These are phyloP conservation scores for Starmerella stigmatis DNA, from an alignment of 805 yeast species.

Conservation along the genomic window DNA sequence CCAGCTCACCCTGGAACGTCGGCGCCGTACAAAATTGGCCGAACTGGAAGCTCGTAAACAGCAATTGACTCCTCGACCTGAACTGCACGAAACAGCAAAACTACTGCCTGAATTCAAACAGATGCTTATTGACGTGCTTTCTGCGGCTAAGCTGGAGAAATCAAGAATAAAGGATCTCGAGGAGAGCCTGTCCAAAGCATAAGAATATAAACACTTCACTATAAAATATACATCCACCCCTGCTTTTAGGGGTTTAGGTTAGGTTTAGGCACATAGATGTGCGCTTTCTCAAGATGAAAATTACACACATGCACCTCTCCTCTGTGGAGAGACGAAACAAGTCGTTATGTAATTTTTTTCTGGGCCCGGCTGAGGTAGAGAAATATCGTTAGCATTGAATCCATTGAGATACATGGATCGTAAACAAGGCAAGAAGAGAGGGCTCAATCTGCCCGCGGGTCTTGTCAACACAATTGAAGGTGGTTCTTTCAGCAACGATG, in stretches of 20 bases:
- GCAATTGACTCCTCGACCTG: constrained; percentile 26
- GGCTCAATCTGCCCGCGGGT: constrained; percentile 19
- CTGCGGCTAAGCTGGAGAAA: constrained; percentile 8
- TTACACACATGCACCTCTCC: too few relatives aligned
- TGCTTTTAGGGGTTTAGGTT: not conserved
- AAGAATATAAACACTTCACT: not conserved
- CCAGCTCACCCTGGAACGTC: constrained; percentile 26
- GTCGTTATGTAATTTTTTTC: constrained; percentile 4
- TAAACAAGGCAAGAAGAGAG: not conserved
- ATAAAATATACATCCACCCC: too few relatives aligned
- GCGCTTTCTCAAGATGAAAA: too few relatives aligned
- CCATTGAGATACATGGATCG: not conserved
- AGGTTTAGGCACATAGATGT: not conserved
- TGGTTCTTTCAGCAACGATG: constrained; percentile 13
- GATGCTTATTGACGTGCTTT: constrained; percentile 6
- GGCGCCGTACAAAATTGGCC: constrained; percentile 24
- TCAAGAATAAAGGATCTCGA: constrained; percentile 7
- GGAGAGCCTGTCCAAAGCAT: not conserved
- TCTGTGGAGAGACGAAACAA: too few relatives aligned
- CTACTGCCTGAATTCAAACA: constrained; percentile 23
- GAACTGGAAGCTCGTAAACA: constrained; percentile 19
- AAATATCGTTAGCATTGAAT: too few relatives aligned
- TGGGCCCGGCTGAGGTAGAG: not conserved
- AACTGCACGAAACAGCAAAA: constrained; percentile 26
- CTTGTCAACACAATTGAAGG: constrained; percentile 17